Conservation (phyloP, 2,329 filamentous ascomycete species). For the Fonsecaea multimorphosa region DNA sequence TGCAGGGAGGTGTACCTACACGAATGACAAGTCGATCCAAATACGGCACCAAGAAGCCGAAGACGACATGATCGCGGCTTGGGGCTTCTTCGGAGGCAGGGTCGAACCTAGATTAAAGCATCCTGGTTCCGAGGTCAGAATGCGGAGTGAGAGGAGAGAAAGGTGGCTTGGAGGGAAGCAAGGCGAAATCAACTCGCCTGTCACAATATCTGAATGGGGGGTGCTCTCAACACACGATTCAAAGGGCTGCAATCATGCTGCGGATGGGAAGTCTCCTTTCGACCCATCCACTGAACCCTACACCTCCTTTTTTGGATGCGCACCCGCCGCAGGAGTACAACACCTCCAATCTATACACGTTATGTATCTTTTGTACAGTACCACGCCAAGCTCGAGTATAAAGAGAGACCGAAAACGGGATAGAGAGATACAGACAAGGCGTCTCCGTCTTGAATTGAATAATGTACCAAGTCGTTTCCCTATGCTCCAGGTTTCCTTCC, state of each 20-base stretch:
- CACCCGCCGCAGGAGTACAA: not conserved
- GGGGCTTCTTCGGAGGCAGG: not conserved
- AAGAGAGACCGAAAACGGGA: no score
- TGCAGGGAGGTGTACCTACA: constrained; percentile 85
- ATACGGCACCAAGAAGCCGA: constrained; percentile 98
- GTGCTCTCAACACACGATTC: not conserved
- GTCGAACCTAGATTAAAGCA: not conserved
- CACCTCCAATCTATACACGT: no score
- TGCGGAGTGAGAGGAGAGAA: not conserved
- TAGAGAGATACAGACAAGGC: no score
- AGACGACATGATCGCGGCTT: constrained; percentile 64
- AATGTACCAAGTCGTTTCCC: no score
- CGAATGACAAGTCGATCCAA: constrained; percentile 87
- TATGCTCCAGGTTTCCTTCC: no score
- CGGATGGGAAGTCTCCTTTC: not conserved
- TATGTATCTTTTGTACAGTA: no score
- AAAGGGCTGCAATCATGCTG: not conserved
- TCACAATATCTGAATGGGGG: not conserved
- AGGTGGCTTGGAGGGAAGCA: not conserved
- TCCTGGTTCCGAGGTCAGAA: not conserved
- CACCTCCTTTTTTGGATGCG: not conserved
- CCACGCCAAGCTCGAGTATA: no score
- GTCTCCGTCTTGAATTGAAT: no score
- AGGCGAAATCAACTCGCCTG: not conserved
- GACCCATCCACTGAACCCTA: not conserved